A percentile compares a stretch with the other conserved stretches of the same genome.
These are phyloP conservation scores for Ophiostoma fasciatum DNA, from an alignment of 2,329 filamentous ascomycete genomes.

Conservation along the genomic window DNA sequence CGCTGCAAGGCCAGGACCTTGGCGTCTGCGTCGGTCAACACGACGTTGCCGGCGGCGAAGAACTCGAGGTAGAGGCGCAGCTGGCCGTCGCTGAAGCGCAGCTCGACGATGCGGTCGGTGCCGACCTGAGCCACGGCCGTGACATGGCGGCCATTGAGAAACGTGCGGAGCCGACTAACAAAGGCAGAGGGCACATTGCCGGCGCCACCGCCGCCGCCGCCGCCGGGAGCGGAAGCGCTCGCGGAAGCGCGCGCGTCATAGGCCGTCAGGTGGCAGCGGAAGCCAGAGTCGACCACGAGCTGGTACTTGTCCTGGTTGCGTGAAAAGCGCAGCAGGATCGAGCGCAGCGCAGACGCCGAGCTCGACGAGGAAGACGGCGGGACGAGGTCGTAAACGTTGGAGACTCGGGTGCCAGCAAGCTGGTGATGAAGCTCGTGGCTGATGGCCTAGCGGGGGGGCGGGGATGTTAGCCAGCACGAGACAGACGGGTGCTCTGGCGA, in stretches of 20 bases:
- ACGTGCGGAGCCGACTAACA: conserved; percentile 72
- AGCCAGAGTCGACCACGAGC: conserved; percentile 84
- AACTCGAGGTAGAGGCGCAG: conserved; percentile 88
- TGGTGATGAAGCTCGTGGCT: conserved; percentile 75
- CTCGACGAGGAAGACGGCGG: conserved; percentile 7
- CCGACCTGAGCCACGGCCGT: conserved; percentile 75
- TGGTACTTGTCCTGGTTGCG: conserved; percentile 83
- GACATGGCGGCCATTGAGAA: conserved; percentile 71
- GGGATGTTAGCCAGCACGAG: neutral
- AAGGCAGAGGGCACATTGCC: conserved; percentile 59
- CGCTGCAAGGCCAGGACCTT: conserved; percentile 72
- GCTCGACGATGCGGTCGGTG: conserved; percentile 83
- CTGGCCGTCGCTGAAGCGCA: conserved; percentile 81
- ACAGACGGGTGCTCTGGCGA: neutral
- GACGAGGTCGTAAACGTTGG: conserved; percentile 82
- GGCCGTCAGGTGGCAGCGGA: conserved; percentile 85
- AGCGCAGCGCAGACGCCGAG: conserved; percentile 42
- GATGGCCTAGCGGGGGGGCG: conserved; percentile 50
- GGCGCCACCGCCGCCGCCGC: conserved; percentile 1
- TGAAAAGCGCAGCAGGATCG: conserved; percentile 90
- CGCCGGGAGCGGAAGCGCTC: conserved; percentile 12
- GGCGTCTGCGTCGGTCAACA: conserved; percentile 72
- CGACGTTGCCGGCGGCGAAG: conserved; percentile 86
- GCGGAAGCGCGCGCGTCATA: conserved; percentile 73
- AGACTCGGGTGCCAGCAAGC: conserved; percentile 64